phyloP scores from a whole-genome alignment of 768 basidiomycete species.

The Naganishia vaughanmartiniae region DNA sequence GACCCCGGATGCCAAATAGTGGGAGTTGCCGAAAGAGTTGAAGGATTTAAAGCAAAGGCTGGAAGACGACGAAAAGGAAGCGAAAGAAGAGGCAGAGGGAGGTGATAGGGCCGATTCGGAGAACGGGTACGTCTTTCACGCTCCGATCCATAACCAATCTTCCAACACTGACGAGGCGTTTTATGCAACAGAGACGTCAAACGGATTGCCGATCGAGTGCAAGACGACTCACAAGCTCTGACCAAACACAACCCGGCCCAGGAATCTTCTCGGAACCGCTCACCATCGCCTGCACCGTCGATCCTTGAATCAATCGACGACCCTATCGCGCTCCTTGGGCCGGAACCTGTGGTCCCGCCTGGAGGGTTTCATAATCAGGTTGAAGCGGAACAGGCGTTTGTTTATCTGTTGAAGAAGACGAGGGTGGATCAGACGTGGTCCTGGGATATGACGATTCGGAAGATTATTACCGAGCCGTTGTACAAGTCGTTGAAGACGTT shows the following conservation, averaged over 20 bases:
- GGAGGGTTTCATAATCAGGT: constrained; percentile 81
- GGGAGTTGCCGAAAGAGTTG: constrained; percentile 96
- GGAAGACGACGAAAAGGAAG: constrained; percentile 52
- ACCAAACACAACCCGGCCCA: constrained; percentile 1
- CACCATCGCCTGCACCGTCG: constrained; percentile 35
- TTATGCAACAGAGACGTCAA: neutral
- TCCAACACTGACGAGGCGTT: neutral
- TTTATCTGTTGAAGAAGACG: constrained; percentile 79
- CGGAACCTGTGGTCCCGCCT: constrained; percentile 82
- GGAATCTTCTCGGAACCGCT: constrained; percentile 16
- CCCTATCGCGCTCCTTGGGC: constrained; percentile 66
- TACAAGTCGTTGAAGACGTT: constrained; percentile 91
- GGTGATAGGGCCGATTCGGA: neutral
- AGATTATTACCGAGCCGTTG: constrained; percentile 94
- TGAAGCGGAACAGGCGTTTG: constrained; percentile 92
- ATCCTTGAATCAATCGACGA: constrained; percentile 28
- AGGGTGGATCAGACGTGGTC: constrained; percentile 90
- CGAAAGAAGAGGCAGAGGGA: constrained; percentile 32
- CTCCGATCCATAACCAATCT: neutral
- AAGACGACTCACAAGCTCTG: constrained; percentile 5
- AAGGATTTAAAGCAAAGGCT: constrained; percentile 78
- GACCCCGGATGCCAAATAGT: constrained; percentile 55
- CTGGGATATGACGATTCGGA: constrained; percentile 97
- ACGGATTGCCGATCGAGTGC: constrained; percentile 58
- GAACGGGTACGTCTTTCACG: neutral